Evolutionary conservation across 768 basidiomycete species (phyloP), one percentile per base, ranked within the genome.

Genomic region (Steccherinum ochraceum): DNA sequence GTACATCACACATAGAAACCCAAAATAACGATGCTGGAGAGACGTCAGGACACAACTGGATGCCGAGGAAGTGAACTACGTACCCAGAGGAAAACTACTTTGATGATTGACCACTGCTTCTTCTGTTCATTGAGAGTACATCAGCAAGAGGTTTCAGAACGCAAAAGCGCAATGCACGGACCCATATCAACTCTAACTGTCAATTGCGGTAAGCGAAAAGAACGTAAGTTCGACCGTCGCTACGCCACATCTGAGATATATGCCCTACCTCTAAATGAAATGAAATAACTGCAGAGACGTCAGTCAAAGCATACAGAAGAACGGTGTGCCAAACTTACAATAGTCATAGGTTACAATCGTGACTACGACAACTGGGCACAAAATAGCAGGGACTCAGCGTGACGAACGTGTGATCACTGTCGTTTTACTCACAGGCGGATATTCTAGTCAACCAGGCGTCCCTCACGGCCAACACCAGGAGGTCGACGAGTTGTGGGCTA

Each of bases 101-200:
- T 66, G 44, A 66, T 57, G 45, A 63, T 40, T 23, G 61, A 63
- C 64, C 64, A 66, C 40, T 56, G 60, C 52, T 61, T 64, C 49
- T 52, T 60, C 63, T 59, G 45, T 30, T 35, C n/a, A n/a, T 21
- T 27, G 25, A 46, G 5, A n/a, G 23, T 27, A 49, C 24, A 39
- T 39, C 44, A 45, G 0, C 5, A 4, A 21, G 20, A 18, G 43
- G 23, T 12, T 19, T 18, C 25, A 48, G 39, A 27, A 39, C 30
- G 21, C 4, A 18, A 5, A 24, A 46, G 24, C 19, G 5, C 47
- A 39, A 12, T 39, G 11, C 13, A 53, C 59, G 27, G n/a, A 61
- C 60, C 60, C 60, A 61, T 20, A 61, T 56, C 39, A 61, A 42
- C 46, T 61, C 57, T 4, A 61, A 52, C 52, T 61, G 48, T n/a